Conservation (phyloP, 139 green algal species). For the Asterochloris erici region DNA sequence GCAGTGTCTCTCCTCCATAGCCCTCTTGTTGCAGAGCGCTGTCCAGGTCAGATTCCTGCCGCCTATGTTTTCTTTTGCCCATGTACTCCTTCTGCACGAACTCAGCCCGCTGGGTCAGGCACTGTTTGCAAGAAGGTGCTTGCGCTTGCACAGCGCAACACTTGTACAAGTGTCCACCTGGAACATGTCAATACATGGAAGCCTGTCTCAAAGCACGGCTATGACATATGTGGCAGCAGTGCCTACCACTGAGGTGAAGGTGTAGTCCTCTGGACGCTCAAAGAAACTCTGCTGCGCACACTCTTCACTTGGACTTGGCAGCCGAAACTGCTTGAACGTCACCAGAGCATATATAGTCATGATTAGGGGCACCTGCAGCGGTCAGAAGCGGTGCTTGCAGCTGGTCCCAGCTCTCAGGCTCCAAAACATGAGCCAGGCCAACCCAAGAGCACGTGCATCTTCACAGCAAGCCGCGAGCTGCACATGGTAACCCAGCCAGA, state of each 20-base stretch:
- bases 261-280: conserved; percentile 30
- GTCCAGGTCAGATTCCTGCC: too few species aligned
- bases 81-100: too few species aligned
- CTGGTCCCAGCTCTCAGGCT: not conserved
- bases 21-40: too few species aligned
- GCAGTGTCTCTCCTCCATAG: too few species aligned
- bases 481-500: not conserved
- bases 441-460: not conserved
- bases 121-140: too few species aligned
- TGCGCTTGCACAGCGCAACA: too few species aligned
- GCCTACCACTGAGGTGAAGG: not conserved
- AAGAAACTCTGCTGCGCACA: conserved; percentile 24
- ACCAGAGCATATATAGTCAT: conserved; percentile 70
- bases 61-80: too few species aligned
- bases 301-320: conserved; percentile 17
- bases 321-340: conserved; percentile 57
- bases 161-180: too few species aligned
- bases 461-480: not conserved
- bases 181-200: too few species aligned
- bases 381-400: not conserved
- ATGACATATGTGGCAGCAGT: too few species aligned
- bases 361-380: conserved; percentile 61
- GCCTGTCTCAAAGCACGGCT: too few species aligned
- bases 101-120: too few species aligned
- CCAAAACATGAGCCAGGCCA: not conserved